Evolutionary conservation across 495 filamentous ascomycete genomes (phyloP).

Genomic region (Trichocladium antarcticum): DNA sequence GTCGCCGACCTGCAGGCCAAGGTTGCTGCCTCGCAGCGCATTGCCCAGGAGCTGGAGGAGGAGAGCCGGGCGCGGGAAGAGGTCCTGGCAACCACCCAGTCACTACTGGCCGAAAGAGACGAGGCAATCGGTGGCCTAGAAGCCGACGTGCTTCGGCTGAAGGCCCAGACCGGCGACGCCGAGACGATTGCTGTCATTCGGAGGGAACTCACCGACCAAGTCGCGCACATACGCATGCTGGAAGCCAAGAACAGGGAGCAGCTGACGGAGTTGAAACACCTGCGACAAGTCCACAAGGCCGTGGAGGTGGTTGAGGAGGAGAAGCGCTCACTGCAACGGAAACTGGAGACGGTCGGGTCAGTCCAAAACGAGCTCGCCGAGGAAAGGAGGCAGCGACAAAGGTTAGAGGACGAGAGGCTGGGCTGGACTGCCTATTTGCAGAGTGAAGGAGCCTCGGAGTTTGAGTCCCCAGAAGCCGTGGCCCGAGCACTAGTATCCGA

Average conservation of each 20-base stretch:
- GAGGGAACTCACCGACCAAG: slow-evolving; percentile 75
- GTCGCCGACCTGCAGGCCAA: slow-evolving; percentile 60
- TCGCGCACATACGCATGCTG: slow-evolving; percentile 73
- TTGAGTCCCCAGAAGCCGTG: slow-evolving; percentile 79
- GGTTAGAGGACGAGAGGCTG: slow-evolving; percentile 75
- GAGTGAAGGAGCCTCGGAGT: slow-evolving; percentile 50
- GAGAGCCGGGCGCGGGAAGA: slow-evolving; percentile 56
- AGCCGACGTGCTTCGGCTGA: slow-evolving; percentile 68
- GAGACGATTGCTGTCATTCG: slow-evolving; percentile 74
- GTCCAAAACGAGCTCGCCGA: slow-evolving; percentile 67
- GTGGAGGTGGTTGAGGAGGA: slow-evolving; percentile 95
- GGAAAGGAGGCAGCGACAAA: slow-evolving; percentile 66
- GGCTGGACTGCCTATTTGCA: slow-evolving; percentile 84
- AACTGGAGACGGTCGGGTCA: slow-evolving; percentile 61
- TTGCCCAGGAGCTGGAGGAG: slow-evolving; percentile 57
- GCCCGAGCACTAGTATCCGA: slow-evolving; percentile 75
- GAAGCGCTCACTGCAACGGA: slow-evolving; percentile 71
- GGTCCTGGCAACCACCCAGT: slow-evolving; percentile 53
- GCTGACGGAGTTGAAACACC: slow-evolving; percentile 62
- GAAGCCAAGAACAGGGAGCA: slow-evolving; percentile 75
- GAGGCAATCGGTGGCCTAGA: slow-evolving; percentile 60
- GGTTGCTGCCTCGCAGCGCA: slow-evolving; percentile 53
- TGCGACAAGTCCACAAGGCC: slow-evolving; percentile 67
- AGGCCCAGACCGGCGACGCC: slow-evolving; percentile 72
- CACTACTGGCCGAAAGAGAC: slow-evolving; percentile 56